These are phyloP conservation scores for Sabuloglossum arenarium DNA, from an alignment of 495 filamentous ascomycete species.

Conservation along the genomic window DNA sequence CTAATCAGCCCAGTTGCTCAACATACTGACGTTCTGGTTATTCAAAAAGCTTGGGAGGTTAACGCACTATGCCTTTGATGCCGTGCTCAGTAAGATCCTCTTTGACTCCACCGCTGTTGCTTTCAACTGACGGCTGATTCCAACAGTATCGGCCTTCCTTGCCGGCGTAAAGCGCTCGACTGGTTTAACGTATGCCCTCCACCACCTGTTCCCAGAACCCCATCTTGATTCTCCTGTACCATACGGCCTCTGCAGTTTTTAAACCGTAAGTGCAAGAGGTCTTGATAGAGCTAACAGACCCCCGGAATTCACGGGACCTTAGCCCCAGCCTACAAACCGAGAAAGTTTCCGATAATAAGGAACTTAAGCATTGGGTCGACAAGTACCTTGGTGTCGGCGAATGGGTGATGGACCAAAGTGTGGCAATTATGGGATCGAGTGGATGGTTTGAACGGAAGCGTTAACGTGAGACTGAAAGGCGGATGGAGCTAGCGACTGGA, in stretches of 20 bases:
- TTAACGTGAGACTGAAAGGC: conserved; percentile 22
- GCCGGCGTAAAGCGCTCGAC: conserved; percentile 93
- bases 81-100: conserved; percentile 54
- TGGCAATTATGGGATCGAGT: conserved; percentile 71
- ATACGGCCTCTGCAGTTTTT: background rate
- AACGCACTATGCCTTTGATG: conserved; percentile 91
- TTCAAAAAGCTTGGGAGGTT: conserved; percentile 63
- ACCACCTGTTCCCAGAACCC: conserved; percentile 1
- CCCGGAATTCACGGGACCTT: conserved; percentile 19
- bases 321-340: conserved; percentile 79
- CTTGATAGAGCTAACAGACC: conserved; percentile 17
- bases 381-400: conserved; percentile 92
- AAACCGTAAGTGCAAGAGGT: background rate
- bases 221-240: conserved; percentile 5
- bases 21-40: background rate
- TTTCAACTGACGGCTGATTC: background rate
- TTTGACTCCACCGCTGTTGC: background rate
- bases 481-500: background rate
- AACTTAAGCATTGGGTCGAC: conserved; percentile 75
- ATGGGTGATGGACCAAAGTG: conserved; percentile 94
- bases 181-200: conserved; percentile 70
- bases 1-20: background rate
- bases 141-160: conserved; percentile 75
- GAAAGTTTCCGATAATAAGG: conserved; percentile 63
- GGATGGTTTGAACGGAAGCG: conserved; percentile 76